Evolutionary conservation across 495 filamentous ascomycete genomes (phyloP).

Genomic region (Hyaloscypha variabilis): DNA sequence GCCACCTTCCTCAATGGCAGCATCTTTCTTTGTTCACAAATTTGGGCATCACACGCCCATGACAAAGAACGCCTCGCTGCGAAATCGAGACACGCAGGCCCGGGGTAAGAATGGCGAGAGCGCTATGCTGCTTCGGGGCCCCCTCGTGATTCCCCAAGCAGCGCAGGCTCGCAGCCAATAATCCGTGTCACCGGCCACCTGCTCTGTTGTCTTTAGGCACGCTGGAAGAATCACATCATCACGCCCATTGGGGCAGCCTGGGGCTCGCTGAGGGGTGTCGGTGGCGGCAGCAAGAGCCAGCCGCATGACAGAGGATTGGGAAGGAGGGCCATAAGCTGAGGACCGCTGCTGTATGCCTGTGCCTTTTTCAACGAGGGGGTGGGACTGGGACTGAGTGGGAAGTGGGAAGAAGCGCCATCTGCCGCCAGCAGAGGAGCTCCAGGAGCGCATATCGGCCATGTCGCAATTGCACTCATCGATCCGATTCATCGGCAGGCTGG

Average conservation of each 20-base stretch:
- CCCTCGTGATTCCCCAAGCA: conserved; percentile 28
- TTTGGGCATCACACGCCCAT: not conserved
- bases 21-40: not conserved
- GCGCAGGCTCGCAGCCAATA: conserved; percentile 18
- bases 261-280: not conserved
- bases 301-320: conserved; percentile 13
- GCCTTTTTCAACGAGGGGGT: not conserved
- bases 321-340: not conserved
- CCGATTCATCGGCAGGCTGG: not conserved
- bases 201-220: conserved; percentile 26
- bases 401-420: conserved; percentile 19
- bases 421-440: not conserved
- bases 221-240: conserved; percentile 18
- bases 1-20: not conserved
- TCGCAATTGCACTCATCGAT: conserved; percentile 8
- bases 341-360: not conserved
- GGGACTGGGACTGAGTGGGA: no score
- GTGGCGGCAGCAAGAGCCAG: conserved; percentile 8
- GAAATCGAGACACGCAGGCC: not conserved
- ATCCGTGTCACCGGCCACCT: conserved; percentile 24
- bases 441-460: not conserved
- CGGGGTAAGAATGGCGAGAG: conserved; percentile 11
- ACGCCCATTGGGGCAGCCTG: not conserved
- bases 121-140: conserved; percentile 13
- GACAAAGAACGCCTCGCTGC: conserved; percentile 3